These are phyloP conservation scores for Coemansia sp. DNA, from an alignment of 192 early-diverging fungal species.

Conservation along the genomic window DNA sequence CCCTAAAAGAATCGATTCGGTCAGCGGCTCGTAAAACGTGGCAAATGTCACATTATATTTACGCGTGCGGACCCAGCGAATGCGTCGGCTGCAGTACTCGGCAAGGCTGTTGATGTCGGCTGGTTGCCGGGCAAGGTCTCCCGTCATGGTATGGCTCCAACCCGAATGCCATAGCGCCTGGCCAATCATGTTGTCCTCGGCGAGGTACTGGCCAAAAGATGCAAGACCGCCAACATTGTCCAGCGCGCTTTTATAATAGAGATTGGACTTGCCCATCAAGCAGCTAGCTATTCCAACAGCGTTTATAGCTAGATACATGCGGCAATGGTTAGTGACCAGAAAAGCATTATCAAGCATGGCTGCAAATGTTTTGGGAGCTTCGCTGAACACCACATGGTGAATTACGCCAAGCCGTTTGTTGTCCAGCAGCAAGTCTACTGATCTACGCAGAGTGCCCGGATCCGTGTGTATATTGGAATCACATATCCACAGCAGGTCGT, in stretches of 20 bases:
- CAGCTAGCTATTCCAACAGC: constrained; percentile 78
- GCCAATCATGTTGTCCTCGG: constrained; percentile 95
- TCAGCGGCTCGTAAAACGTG: constrained; percentile 90
- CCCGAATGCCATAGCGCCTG: constrained; percentile 78
- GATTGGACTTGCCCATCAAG: constrained; percentile 91
- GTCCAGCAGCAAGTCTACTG: constrained; percentile 72
- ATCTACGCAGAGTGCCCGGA: constrained; percentile 72
- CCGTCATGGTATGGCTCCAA: constrained; percentile 79
- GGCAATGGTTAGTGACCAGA: constrained; percentile 87
- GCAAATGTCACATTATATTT: constrained; percentile 90
- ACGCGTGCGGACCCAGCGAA: constrained; percentile 89
- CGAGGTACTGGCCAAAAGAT: constrained; percentile 86
- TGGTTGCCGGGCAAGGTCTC: constrained; percentile 83
- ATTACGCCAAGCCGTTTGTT: constrained; percentile 79
- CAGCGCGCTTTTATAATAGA: constrained; percentile 83
- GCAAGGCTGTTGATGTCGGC: constrained; percentile 68
- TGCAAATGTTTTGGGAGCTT: constrained; percentile 67
- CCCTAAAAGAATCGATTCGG: constrained; percentile 81
- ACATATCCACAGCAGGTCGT: constrained; percentile 92
- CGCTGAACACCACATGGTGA: constrained; percentile 90
- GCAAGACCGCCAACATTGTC: constrained; percentile 77
- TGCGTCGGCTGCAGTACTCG: constrained; percentile 82
- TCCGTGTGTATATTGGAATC: constrained; percentile 89
- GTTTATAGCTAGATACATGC: constrained; percentile 95
- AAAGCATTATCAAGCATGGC: constrained; percentile 84